phyloP scores from a whole-genome alignment of 192 early-diverging fungal species.

The Umbelopsis vinacea region DNA sequence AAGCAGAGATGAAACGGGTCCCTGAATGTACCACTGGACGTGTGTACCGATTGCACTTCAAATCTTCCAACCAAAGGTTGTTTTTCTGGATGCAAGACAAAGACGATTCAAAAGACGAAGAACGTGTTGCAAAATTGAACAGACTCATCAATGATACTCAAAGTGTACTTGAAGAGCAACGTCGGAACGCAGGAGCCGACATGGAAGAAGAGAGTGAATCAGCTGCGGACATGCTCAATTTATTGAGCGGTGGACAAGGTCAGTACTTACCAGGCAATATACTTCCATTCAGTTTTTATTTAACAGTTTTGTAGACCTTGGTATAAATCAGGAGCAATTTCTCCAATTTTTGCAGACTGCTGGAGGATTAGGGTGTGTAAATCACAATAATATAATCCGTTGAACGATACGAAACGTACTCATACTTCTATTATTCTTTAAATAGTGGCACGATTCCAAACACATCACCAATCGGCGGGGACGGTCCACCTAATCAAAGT shows the following conservation, averaged over 20 bases:
- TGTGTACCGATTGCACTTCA: conserved; percentile 81
- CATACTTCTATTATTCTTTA: not conserved
- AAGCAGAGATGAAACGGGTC: conserved; percentile 65
- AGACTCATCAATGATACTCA: conserved; percentile 56
- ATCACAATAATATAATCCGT: not conserved
- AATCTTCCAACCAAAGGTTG: conserved; percentile 72
- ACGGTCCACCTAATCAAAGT: conserved; percentile 15
- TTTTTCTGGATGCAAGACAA: conserved; percentile 89
- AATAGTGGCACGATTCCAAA: conserved; percentile 6
- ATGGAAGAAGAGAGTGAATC: conserved; percentile 19
- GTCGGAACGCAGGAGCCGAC: not conserved
- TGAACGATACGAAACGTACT: not conserved
- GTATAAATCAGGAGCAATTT: conserved; percentile 33
- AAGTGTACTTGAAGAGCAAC: conserved; percentile 27
- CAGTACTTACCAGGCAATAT: not conserved
- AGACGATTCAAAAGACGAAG: conserved; percentile 62
- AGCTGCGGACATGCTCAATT: conserved; percentile 16
- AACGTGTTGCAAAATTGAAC: conserved; percentile 61
- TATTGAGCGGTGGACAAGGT: conserved; percentile 13
- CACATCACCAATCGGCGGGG: not conserved
- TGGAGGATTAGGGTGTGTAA: conserved; percentile 34
- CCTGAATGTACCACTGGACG: conserved; percentile 67
- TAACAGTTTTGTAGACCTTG: conserved; percentile 4
- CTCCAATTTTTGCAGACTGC: conserved; percentile 38
- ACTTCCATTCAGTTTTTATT: not conserved